These are phyloP conservation scores for Bolboschoenus planiculmis DNA, from an alignment of 176 grass and related monocot genomes.

Conservation along the genomic window DNA sequence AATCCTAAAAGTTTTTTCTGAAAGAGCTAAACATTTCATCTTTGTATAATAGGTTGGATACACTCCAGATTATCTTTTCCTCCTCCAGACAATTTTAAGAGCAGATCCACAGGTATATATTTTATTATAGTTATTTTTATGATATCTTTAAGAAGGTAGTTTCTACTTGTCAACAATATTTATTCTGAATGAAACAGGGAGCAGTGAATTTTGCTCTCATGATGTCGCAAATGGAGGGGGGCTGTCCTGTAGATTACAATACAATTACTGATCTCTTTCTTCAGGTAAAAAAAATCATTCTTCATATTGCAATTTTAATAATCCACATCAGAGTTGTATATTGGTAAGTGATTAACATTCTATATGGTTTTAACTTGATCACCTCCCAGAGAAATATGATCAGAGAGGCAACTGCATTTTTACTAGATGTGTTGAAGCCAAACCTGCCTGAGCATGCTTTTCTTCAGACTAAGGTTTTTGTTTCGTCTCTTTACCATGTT, in stretches of 20 bases:
- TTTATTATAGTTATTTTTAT: slow-evolving; percentile 8
- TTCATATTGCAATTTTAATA: slow-evolving; percentile 14
- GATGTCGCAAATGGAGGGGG: slow-evolving; percentile 98
- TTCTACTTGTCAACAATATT: neutral
- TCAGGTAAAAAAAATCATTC: slow-evolving; percentile 47
- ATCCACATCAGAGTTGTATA: slow-evolving; percentile 8
- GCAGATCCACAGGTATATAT: slow-evolving; percentile 76
- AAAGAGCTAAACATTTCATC: slow-evolving; percentile 6
- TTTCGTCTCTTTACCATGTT: neutral
- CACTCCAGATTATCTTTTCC: slow-evolving; percentile 87
- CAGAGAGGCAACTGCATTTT: slow-evolving; percentile 82
- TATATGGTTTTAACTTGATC: slow-evolving; percentile 8
- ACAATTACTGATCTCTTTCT: slow-evolving; percentile 93
- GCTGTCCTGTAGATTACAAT: slow-evolving; percentile 82
- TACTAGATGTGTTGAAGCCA: slow-evolving; percentile 86
- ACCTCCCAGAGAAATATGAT: slow-evolving; percentile 72
- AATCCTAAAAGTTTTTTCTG: slow-evolving; percentile 35
- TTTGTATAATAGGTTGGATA: slow-evolving; percentile 65
- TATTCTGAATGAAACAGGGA: slow-evolving; percentile 36
- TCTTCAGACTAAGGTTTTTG: slow-evolving; percentile 80
- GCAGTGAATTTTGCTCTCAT: slow-evolving; percentile 96
- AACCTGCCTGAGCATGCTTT: slow-evolving; percentile 81
- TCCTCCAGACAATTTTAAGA: slow-evolving; percentile 80
- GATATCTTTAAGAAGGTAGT: slow-evolving; percentile 13
- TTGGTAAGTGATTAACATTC: neutral